phyloP scores from a whole-genome alignment of 208 protist species.

The Leishmania mexicana region DNA sequence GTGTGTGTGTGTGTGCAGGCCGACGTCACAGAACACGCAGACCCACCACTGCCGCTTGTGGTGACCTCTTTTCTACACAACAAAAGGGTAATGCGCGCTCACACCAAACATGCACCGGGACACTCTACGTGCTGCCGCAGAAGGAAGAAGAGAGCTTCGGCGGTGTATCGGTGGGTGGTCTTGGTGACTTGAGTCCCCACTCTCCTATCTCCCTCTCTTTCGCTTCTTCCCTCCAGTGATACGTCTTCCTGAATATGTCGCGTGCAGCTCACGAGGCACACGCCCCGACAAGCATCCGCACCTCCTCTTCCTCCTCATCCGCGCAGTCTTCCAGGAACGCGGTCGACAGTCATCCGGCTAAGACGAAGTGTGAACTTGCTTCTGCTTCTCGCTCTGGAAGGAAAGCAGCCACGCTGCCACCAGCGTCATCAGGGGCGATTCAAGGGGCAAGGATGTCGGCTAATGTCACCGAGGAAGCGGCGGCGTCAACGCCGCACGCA shows the following conservation, averaged over 20 bases:
- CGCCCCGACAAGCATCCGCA: neutral
- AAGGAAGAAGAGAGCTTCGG: neutral
- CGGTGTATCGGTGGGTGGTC: neutral
- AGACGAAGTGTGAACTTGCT: neutral
- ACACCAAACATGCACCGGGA: neutral
- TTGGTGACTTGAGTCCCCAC: neutral
- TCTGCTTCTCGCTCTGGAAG: neutral
- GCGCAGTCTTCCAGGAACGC: neutral
- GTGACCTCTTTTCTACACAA: neutral
- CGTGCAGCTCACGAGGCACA: neutral
- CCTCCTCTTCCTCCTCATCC: neutral
- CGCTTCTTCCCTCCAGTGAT: neutral
- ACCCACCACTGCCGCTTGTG: neutral
- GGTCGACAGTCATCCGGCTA: neutral
- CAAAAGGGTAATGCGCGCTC: neutral
- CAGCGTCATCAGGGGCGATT: neutral
- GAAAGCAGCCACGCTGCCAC: neutral
- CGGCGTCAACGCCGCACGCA: neutral
- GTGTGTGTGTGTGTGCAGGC: neutral
- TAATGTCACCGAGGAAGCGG: neutral
- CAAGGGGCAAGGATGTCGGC: neutral
- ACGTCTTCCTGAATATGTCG: neutral
- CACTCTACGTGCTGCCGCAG: neutral
- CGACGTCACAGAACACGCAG: too few relatives aligned
- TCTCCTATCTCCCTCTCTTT: conserved; percentile 4